Evolutionary conservation across 2,329 filamentous ascomycete species (phyloP), one percentile per base, ranked within the genome.

Genomic region (Fusarium sp.): DNA sequence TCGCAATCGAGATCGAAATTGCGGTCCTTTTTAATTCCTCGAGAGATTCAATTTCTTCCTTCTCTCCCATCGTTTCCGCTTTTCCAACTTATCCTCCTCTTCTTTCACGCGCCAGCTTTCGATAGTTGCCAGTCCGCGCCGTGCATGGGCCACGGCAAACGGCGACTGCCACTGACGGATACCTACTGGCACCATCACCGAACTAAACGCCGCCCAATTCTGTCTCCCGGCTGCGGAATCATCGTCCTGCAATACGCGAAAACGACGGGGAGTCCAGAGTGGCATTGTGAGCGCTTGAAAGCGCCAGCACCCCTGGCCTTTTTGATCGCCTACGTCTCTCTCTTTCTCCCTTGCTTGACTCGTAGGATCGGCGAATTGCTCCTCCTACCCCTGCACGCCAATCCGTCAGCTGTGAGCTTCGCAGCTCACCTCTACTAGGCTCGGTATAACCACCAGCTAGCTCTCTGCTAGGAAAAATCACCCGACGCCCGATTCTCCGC

Each of bases 111-210:
- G 25, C 63, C 52, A 37, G 39, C 50, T 59, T 20, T 69, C 61
- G 48, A 64, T 71, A 68, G 52, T 45, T 39, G 39, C 52, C 58
- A 72, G 57, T 61, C 60, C 27, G 37, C 34, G 52, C 20, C 39
- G 72, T 67, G 72, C 72, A 74, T 73, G 60, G 72, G 63, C 72
- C 68, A 67, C 27, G 50, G 37, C 65, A 30, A 64, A 56, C 37
- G 56, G 30, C 41, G 64, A 64, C 54, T 73, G 25, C 61, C 45
- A 64, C 45, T 56, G 14, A n/a, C 56, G 34, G 54, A 58, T 18
- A 25, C 8, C 39, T 20, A 8, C 32, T 61, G 30, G 34, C 72
- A 48, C 65, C 63, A 75, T 75, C 68, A 63, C 66, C 52, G 65
- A 73, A 70, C 37, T 56, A 59, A 65, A 66, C 66, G 64, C 34